phyloP scores from a whole-genome alignment of 495 filamentous ascomycete species.

The Hypoxylon subgilvum region DNA sequence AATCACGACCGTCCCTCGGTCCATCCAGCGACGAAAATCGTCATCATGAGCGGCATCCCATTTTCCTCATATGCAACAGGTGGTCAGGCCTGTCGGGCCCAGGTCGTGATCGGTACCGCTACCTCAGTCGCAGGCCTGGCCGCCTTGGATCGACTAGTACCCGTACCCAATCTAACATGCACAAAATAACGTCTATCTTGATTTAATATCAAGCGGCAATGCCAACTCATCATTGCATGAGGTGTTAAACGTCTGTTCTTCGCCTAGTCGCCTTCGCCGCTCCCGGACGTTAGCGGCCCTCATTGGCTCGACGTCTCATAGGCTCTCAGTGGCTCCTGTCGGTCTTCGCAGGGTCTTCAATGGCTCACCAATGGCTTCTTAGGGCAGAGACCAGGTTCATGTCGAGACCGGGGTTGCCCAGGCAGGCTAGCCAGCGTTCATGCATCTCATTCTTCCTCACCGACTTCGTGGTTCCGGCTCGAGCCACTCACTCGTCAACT shows the following conservation, averaged over 20 bases:
- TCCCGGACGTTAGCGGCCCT: slow-evolving; percentile 21
- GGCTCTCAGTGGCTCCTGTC: slow-evolving; percentile 44
- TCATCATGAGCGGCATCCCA: slow-evolving; percentile 40
- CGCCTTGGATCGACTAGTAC: slow-evolving; percentile 37
- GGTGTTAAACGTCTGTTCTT: slow-evolving; percentile 61
- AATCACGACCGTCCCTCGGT: slow-evolving; percentile 31
- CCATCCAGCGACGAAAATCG: slow-evolving; percentile 29
- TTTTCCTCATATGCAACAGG: slow-evolving; percentile 38
- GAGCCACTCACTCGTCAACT: slow-evolving; percentile 50
- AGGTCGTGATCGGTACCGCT: slow-evolving; percentile 32
- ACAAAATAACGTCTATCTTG: slow-evolving; percentile 60
- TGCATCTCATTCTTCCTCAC: slow-evolving; percentile 64
- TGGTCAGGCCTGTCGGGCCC: slow-evolving; percentile 33
- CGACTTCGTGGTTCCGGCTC: slow-evolving; percentile 63
- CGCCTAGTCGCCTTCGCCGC: slow-evolving; percentile 55
- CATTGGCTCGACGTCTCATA: slow-evolving; percentile 37
- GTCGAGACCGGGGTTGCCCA: slow-evolving; percentile 40
- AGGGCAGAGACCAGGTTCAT: slow-evolving; percentile 50
- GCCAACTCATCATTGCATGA: slow-evolving; percentile 92
- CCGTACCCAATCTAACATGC: slow-evolving; percentile 53
- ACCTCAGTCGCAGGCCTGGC: slow-evolving; percentile 26
- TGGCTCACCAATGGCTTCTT: slow-evolving; percentile 42
- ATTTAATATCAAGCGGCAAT: slow-evolving; percentile 72
- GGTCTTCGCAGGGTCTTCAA: slow-evolving; percentile 38
- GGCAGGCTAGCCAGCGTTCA: slow-evolving; percentile 58